These are phyloP conservation scores for Volvox carteri DNA, from an alignment of 163 green algal species.

Conservation along the genomic window DNA sequence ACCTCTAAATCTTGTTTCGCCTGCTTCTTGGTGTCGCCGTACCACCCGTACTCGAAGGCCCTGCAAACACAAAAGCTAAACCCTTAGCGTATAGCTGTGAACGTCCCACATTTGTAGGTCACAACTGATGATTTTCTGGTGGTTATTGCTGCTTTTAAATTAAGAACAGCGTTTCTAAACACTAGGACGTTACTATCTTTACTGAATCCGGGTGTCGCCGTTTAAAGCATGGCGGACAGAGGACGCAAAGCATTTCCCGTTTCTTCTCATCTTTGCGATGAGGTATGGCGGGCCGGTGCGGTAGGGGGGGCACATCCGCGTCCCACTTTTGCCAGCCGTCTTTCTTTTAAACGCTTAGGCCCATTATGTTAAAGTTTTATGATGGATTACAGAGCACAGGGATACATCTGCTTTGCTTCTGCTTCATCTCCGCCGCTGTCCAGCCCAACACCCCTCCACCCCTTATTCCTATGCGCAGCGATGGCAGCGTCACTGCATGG, in stretches of 20 bases:
- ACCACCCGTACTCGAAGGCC: constrained; percentile 20
- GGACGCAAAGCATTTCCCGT: constrained; percentile 58
- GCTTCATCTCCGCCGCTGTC: background rate
- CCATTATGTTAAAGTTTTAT: background rate
- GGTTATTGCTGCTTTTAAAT: background rate
- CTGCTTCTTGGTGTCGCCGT: background rate
- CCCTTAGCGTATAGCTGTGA: too few species aligned
- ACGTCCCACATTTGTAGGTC: background rate
- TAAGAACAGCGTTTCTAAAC: background rate
- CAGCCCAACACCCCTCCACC: background rate
- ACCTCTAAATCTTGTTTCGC: too few species aligned
- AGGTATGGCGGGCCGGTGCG: constrained; percentile 37
- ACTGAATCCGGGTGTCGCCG: background rate
- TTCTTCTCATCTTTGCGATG: constrained; percentile 55
- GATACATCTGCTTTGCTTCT: background rate
- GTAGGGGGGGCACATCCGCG: background rate
- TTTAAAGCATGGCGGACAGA: constrained; percentile 55
- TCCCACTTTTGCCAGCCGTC: constrained; percentile 11
- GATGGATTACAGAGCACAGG: background rate
- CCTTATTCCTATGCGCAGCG: constrained; percentile 41
- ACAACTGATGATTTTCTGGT: too few species aligned
- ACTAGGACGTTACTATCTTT: background rate
- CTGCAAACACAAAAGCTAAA: constrained; percentile 22
- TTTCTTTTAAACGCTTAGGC: background rate
- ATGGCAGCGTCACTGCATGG: constrained; percentile 56